These are phyloP conservation scores for Capniomyces stellatus DNA, from an alignment of 371 early-diverging fungal species.

Conservation along the genomic window DNA sequence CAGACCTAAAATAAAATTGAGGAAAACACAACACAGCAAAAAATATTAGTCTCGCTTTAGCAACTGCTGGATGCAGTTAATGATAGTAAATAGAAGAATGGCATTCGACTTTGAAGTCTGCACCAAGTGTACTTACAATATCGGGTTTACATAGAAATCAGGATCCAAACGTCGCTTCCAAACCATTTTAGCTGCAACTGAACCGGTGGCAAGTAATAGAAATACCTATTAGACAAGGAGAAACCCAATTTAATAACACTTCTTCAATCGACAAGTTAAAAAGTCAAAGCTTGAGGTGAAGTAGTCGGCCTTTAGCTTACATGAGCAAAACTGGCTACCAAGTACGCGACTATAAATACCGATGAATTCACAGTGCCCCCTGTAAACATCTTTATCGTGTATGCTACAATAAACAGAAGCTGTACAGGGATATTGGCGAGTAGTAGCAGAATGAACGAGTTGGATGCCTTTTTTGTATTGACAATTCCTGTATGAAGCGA, in stretches of 20 bases:
- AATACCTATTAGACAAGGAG: neutral
- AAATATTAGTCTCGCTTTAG: neutral
- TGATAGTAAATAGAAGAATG: neutral
- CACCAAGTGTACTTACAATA: slow-evolving; percentile 31
- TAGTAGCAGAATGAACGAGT: slow-evolving; percentile 34
- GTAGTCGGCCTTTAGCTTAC: neutral
- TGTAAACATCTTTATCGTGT: slow-evolving; percentile 15
- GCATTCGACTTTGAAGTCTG: neutral
- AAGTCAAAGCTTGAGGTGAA: neutral
- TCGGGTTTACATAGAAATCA: slow-evolving; percentile 67
- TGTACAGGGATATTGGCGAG: slow-evolving; percentile 56
- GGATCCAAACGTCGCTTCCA: slow-evolving; percentile 63
- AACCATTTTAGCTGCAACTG: slow-evolving; percentile 16
- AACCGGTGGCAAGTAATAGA: neutral
- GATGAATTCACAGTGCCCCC: neutral
- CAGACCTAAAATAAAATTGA: slow-evolving; percentile 4
- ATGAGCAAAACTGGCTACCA: neutral
- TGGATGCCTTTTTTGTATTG: slow-evolving; percentile 28
- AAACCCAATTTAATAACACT: neutral
- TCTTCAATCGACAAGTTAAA: neutral
- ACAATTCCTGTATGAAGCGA: slow-evolving; percentile 37
- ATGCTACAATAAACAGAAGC: slow-evolving; percentile 37
- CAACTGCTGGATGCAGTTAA: no score
- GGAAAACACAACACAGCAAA: neutral
- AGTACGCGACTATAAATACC: neutral